phyloP scores from a whole-genome alignment of 257 asterid genomes.

The Handroanthus guayacan region DNA sequence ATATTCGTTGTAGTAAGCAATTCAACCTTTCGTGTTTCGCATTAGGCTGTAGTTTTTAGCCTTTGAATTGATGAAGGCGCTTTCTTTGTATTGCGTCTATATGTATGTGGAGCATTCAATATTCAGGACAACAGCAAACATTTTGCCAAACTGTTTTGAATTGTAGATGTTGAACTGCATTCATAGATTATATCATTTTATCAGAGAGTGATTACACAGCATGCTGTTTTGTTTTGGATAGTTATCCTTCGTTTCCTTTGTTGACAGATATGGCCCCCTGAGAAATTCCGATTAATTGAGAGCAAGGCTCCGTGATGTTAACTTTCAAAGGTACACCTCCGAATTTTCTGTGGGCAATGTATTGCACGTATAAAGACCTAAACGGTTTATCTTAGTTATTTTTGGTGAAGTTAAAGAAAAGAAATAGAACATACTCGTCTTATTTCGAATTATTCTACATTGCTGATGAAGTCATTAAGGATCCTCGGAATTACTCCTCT shows the following conservation, averaged over 20 bases:
- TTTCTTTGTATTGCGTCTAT: neutral
- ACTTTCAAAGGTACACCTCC: conserved; percentile 38
- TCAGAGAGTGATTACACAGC: neutral
- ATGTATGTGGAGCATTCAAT: neutral
- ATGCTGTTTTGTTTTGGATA: neutral
- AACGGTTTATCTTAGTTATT: neutral
- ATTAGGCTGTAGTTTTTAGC: conserved; percentile 3
- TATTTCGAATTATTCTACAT: too few species aligned
- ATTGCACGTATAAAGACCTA: neutral
- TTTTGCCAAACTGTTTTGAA: neutral
- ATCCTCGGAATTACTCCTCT: neutral
- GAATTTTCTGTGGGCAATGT: neutral
- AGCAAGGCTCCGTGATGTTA: conserved; percentile 36
- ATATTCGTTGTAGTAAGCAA: conserved; percentile 60
- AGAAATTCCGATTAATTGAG: conserved; percentile 54
- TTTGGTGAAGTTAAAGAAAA: neutral
- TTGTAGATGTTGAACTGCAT: neutral
- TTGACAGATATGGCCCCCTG: conserved; percentile 66
- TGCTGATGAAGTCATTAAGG: neutral
- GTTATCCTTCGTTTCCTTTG: neutral
- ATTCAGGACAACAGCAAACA: neutral
- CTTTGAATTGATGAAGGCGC: conserved; percentile 3
- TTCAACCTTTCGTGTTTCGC: neutral
- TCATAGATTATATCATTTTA: neutral
- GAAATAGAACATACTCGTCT: too few species aligned